Base-by-base conservation (phyloP, 208 protist species). In the Leptomonas seymouri region DNA sequence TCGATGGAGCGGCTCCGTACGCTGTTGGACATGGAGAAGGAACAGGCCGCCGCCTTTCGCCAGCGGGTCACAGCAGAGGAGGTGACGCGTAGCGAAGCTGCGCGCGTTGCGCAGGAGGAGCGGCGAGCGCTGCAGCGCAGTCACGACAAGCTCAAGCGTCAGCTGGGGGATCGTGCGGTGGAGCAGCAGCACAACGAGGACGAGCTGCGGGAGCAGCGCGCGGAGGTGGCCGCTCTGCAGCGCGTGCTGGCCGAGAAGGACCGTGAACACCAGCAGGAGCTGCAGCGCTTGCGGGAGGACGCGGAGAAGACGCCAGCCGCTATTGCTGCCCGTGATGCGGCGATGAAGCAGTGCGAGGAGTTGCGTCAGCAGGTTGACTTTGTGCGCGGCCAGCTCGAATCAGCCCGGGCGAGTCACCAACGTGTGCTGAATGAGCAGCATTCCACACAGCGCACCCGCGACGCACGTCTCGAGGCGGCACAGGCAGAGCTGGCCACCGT, bases 131-230 rank as follows among this genome's bases (percentile, higher is more conserved):
- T 80, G 41, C 65, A 74, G 39, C 73, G 67, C 39, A 71, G 76
- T 45, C 60, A 76, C 50, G 80, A 87, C 53, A 75, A 76, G 21
- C 60, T 81, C 8, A 45, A 74, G 54, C 76, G 75, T 4, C 81
- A 76, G 41, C 64, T 93, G 20, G 59, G 85, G 21, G 85, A 93
- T 45, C 64, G 70, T 8, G 31, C 51, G 2, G 71, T 71, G 57
- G 80, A 85, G 62, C 45, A 74, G 51, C 68, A 74, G 31, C 73
- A 86, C 69, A 60, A 42, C 66, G 89, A 90, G 61, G 86, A 81
- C 20, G 86, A 91, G 75, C 64, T 86, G 58, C 86, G 86, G 4
- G 85, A 93, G 67, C 75, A 89, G 31, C 80, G 78, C 0, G 81
- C 78, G 27, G 89, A 92, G 66, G 44, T 89, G 23, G 65, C 76